Evolutionary conservation across 805 yeast species (phyloP).

Genomic region (Candida glaebosa): DNA sequence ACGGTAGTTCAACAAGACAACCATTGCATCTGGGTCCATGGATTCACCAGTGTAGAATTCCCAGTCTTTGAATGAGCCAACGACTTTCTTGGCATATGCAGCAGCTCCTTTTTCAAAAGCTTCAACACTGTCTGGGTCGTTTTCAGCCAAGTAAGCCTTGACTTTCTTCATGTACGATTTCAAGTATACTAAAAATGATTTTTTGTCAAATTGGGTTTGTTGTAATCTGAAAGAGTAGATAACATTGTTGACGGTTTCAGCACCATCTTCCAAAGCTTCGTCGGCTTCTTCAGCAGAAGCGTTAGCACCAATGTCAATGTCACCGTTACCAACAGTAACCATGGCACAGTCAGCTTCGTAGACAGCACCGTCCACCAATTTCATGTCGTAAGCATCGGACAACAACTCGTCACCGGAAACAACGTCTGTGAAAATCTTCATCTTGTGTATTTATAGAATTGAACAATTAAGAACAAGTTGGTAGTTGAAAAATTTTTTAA

Average conservation of each 20-base stretch:
- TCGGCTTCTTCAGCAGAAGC: slow-evolving; percentile 97
- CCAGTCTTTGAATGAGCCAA: slow-evolving; percentile 97
- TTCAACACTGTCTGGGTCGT: slow-evolving; percentile 82
- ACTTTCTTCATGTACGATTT: slow-evolving; percentile 98
- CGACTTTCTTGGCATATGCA: slow-evolving; percentile 92
- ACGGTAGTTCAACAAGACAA: slow-evolving; percentile 97
- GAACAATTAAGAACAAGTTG: background rate
- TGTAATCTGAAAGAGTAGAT: slow-evolving; percentile 98
- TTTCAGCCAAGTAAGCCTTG: slow-evolving; percentile 87
- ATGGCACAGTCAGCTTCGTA: slow-evolving; percentile 95
- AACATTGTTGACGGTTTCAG: slow-evolving; percentile 94
- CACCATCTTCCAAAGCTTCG: slow-evolving; percentile 79
- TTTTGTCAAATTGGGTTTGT: slow-evolving; percentile 95
- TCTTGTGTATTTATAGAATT: slow-evolving; percentile 13
- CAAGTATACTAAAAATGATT: slow-evolving; percentile 93
- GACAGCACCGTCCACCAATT: slow-evolving; percentile 83
- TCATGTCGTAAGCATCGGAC: slow-evolving; percentile 95
- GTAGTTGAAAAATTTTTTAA: background rate
- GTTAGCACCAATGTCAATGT: slow-evolving; percentile 98
- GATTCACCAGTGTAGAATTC: slow-evolving; percentile 99
- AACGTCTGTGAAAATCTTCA: slow-evolving; percentile 60
- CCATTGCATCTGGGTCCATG: slow-evolving; percentile 99
- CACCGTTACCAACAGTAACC: slow-evolving; percentile 87
- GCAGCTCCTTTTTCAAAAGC: slow-evolving; percentile 97
- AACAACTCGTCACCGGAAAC: slow-evolving; percentile 92